These are phyloP conservation scores for Candida ortonii DNA, from an alignment of 805 yeast genomes.

Conservation along the genomic window DNA sequence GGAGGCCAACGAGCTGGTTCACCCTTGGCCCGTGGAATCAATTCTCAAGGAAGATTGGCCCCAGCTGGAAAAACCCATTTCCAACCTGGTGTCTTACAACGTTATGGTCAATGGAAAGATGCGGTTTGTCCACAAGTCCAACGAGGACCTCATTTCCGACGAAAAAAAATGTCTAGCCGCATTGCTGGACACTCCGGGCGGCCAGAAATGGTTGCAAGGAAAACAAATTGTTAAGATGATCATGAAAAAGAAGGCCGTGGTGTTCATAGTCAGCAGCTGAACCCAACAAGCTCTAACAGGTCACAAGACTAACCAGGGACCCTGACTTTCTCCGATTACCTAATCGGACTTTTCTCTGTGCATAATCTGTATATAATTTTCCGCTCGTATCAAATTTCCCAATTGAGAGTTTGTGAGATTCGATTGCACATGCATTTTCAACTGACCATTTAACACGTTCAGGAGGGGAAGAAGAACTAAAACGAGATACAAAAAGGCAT, in stretches of 20 bases:
- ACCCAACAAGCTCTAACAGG: background rate
- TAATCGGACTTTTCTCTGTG: too few relatives aligned
- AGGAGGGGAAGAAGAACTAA: too few relatives aligned
- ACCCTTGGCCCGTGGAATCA: slow-evolving; percentile 31
- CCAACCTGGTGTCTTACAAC: slow-evolving; percentile 43
- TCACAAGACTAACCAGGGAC: slow-evolving; percentile 1
- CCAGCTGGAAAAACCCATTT: slow-evolving; percentile 34
- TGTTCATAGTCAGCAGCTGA: slow-evolving; percentile 26
- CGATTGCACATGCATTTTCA: too few relatives aligned
- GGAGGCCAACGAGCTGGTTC: slow-evolving; percentile 67
- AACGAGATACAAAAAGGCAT: too few relatives aligned
- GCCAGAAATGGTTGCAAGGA: slow-evolving; percentile 40
- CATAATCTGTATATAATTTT: background rate
- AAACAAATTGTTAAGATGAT: slow-evolving; percentile 52
- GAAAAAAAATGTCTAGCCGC: slow-evolving; percentile 38
- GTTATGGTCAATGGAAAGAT: slow-evolving; percentile 75
- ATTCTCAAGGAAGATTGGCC: slow-evolving; percentile 72
- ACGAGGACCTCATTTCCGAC: slow-evolving; percentile 36
- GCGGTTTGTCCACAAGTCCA: slow-evolving; percentile 41
- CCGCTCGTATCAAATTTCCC: slow-evolving; percentile 11
- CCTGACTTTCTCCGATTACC: too few relatives aligned
- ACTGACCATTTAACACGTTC: too few relatives aligned
- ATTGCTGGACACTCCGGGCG: slow-evolving; percentile 34
- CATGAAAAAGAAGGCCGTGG: slow-evolving; percentile 37
- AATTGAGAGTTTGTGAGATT: slow-evolving; percentile 2